Base-by-base conservation (phyloP, 169 alveolate species). In the Plasmodium adleri region DNA sequence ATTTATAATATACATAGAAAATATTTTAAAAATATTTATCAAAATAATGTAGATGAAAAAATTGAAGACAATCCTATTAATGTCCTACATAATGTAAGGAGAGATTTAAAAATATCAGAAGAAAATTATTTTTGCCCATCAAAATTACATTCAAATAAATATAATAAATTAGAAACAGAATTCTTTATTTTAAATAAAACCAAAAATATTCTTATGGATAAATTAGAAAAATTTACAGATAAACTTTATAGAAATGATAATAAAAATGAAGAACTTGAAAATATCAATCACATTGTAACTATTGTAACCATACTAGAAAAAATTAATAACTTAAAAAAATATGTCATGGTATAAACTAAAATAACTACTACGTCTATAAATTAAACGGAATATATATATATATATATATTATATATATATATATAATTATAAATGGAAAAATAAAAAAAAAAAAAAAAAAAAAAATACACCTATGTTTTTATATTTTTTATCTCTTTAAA, bases 151-250 rank as follows among this genome's bases (percentile, higher is more conserved):
- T 68, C 50, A 26, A 62, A 59, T 62, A 70, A 56, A 58, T 83
- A 71, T 70, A 68, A 47, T 12, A 68, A 83, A 22, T 56, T 68
- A 5, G 83, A 56, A 63, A 62, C n/a, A 10, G 91, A 83, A 24
- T 70, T 83, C 3, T 43, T 58, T 28, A 83, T 68, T 49, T 63
- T 83, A 26, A 63, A 83, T 15, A 83, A 83, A 58, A 52, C 85
- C 0, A 83, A 71, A 72, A 59, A 68, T 70, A 43, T 54, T 8
- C 39, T 83, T 62, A 45, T 83, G 22, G 20, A 67, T 24, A 83
- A 70, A 9, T 15, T 83, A 28, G 80, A 83, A 56, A 83, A 70
- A 62, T 83, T 43, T 22, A 26, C 59, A 0, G 74, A 83, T 28
- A 45, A 20, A n/a, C 39, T 83, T 1, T 17, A 4, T 45, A 71